Evolutionary conservation across 352 stramenopile genomes (phyloP), one percentile per base, ranked within the genome.

Genomic region (Globisporangium nunn): DNA sequence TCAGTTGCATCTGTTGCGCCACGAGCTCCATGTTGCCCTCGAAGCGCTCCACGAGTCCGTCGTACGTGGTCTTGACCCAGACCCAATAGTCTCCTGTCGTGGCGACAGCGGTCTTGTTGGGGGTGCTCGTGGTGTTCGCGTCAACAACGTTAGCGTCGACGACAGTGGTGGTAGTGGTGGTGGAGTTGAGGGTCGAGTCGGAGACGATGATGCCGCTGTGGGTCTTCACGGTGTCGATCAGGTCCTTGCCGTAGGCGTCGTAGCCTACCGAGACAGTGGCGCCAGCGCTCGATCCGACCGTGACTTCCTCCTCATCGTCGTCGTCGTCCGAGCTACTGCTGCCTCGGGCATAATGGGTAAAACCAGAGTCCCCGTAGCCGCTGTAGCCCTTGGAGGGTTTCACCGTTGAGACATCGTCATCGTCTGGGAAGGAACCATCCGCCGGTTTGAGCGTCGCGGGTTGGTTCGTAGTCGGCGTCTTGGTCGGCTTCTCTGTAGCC

Each of bases 51-150:
- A 71, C 72, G 37, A 86, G 60, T 0, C 75, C 74, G 39, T 81
- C 65, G 66, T 88, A 88, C 3, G 72, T 74, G 4, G 70, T 75
- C 60, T 81, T 56, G 50, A 88, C 52, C 75, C 78, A 88, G 47
- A 74, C 60, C 78, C 75, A 88, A 64, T 88, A 88, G 14, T 54
- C 61, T 8, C 78, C 78, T n/a, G 67, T 74, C 14, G 75, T 85
- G 10, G 73, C 75, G 28, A 81, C 67, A 18, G 55, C 35, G 41
- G 56, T 59, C 43, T 81, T 50, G 45, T 79, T 71, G 17, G 57
- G 8, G 28, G 76, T 64, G 1, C 78, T 52, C 44, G 63, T 83
- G 40, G 78, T 60, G 61, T 78, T 83, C 62, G 57, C 56, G 43
- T 61, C 59, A 2, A 75, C 37, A 15, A 55, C 71, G 23, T 64